A percentile compares a stretch with the other conserved stretches of the same genome.
Conservation (phyloP, 108 stramenopile genomes). For the Parietichytrium sp. region DNA sequence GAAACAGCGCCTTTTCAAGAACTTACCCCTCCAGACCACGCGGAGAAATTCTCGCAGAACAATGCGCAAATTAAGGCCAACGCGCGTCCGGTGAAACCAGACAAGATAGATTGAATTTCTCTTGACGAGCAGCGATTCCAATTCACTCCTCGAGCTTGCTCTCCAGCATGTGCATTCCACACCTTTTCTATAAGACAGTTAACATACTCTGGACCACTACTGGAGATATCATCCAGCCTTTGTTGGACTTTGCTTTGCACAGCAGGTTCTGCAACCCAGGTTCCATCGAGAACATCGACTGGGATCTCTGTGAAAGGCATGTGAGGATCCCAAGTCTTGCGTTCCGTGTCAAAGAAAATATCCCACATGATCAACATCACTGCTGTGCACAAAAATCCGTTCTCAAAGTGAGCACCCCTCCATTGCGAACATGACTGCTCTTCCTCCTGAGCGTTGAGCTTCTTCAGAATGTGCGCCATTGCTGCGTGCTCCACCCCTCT, state of each 20-base stretch:
- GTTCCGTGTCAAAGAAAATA: background rate
- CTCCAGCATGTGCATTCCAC: background rate
- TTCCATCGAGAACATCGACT: background rate
- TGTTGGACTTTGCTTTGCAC: background rate
- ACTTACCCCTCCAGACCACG: background rate
- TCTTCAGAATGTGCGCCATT: no score
- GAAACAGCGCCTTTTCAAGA: no score
- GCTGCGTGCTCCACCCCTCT: no score
- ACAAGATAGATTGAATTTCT: background rate
- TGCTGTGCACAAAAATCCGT: background rate
- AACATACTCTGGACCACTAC: background rate
- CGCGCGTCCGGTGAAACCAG: background rate
- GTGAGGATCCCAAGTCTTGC: background rate
- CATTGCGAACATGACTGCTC: no score
- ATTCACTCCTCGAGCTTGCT: slow-evolving; percentile 11
- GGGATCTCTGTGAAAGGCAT: background rate
- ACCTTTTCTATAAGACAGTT: background rate
- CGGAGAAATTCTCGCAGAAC: background rate
- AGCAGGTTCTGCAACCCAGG: background rate
- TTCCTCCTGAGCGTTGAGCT: no score
- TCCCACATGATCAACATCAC: background rate
- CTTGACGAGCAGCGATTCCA: background rate
- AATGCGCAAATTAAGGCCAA: slow-evolving; percentile 9
- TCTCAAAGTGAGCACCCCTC: background rate
- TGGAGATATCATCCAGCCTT: background rate